Conservation (phyloP, 2,329 filamentous ascomycete genomes). For the Metarhizium guizhouense region DNA sequence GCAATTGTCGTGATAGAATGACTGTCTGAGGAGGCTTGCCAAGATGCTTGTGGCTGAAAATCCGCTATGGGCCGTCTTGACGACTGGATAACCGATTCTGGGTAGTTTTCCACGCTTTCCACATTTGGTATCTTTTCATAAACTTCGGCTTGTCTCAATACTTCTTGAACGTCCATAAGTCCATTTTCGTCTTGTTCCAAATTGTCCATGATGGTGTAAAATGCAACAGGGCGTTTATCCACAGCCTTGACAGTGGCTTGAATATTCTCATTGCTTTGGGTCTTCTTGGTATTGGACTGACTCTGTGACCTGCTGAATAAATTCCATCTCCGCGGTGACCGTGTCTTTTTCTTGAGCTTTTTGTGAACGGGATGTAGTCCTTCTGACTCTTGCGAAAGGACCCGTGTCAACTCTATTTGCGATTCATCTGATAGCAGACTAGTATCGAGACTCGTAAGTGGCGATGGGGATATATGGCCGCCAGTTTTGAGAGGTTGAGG, state of each 20-base stretch:
- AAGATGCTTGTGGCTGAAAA: not conserved
- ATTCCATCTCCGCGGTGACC: slow-evolving; percentile 54
- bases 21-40: not conserved
- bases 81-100: not conserved
- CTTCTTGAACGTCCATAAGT: slow-evolving; percentile 29
- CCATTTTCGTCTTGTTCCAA: slow-evolving; percentile 45
- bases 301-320: slow-evolving; percentile 49
- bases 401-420: slow-evolving; percentile 29
- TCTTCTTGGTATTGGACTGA: slow-evolving; percentile 27
- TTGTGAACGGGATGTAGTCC: slow-evolving; percentile 29
- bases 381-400: slow-evolving; percentile 21
- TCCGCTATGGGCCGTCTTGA: not conserved
- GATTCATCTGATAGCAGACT: slow-evolving; percentile 51
- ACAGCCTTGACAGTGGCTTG: slow-evolving; percentile 39
- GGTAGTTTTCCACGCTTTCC: not conserved
- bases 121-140: slow-evolving; percentile 16
- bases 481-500: slow-evolving; percentile 45
- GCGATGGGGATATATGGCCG: slow-evolving; percentile 34
- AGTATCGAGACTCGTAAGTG: slow-evolving; percentile 48
- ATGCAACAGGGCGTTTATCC: slow-evolving; percentile 44
- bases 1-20: not conserved
- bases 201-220: slow-evolving; percentile 54
- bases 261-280: slow-evolving; percentile 28
- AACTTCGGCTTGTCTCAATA: slow-evolving; percentile 40
- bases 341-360: slow-evolving; percentile 46